Evolutionary conservation across 2,329 filamentous ascomycete genomes (phyloP), one percentile per base, ranked within the genome.

Genomic region (Allantophomopsis cytisporea): DNA sequence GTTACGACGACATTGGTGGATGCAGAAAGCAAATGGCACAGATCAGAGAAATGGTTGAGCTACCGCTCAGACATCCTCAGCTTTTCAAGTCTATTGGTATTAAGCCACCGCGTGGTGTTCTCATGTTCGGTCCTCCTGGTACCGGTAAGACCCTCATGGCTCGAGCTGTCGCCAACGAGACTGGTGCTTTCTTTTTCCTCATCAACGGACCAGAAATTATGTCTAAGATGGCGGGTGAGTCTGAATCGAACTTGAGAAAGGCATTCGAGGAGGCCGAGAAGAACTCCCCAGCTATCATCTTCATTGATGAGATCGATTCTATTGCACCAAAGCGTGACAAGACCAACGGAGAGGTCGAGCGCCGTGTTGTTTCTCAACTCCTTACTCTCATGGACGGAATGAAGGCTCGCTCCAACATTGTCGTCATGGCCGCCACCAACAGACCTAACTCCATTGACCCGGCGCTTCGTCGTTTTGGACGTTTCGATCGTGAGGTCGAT

Each of bases 41-140:
- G 71, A 94, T 98, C 54, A 85, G 91, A 60, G 91, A 98, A 64
- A 80, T 98, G 73, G 91, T 98, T 49, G 91, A 98, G 73, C 72
- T 98, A 51, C 91, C 91, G 45, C 76, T 98, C 45, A 81, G 91
- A 57, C 91, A 98, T 65, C 91, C 91, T 44, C 91, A 96, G 64
- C 82, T 98, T 38, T 98, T 98, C 83, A 98, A 96, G 74, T 96
- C 89, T 32, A 96, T 98, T 58, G 91, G 91, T 77, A 95, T 98
- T 70, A 98, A 98, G 76, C 91, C 91, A 41, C 91, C 91, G 35
- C 87, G 91, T 57, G 91, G 91, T 78, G 94, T 96, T 57, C 76
- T 98, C 58, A 86, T 98, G 57, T 89, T 83, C 61, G 91, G 91
- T 48, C 91, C 91, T 55, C 91, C 91, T 10, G 91, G 91, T 83